These are phyloP conservation scores for Metroxylon sagu DNA, from an alignment of 176 grass and related monocot genomes.

Conservation along the genomic window DNA sequence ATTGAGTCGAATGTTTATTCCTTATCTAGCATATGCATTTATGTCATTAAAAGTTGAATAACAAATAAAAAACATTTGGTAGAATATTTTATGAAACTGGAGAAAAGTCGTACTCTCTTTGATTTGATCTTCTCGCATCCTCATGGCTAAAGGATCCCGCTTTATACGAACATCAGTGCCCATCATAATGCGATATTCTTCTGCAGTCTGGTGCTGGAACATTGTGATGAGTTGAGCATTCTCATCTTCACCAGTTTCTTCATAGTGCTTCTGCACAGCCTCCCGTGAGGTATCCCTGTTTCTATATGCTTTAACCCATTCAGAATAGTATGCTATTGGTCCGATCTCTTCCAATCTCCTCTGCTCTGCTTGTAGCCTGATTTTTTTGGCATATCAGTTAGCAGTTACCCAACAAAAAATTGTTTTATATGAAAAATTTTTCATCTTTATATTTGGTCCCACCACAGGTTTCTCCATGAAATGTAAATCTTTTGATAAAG, in stretches of 20 bases:
- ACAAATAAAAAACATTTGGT: neutral
- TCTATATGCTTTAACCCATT: constrained; percentile 82
- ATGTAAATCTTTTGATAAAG: too few species aligned
- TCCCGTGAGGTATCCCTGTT: constrained; percentile 64
- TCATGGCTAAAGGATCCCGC: constrained; percentile 80
- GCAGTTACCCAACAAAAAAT: constrained; percentile 5
- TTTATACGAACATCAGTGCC: constrained; percentile 66
- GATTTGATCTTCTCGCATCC: constrained; percentile 81
- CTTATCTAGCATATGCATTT: too few species aligned
- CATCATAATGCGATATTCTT: constrained; percentile 85
- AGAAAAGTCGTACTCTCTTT: constrained; percentile 68
- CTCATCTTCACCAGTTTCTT: constrained; percentile 81
- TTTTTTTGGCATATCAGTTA: constrained; percentile 34
- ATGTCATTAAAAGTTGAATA: too few species aligned
- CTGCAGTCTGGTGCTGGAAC: constrained; percentile 78
- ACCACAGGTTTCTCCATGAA: too few species aligned
- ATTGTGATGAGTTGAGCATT: constrained; percentile 79
- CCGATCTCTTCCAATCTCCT: constrained; percentile 75
- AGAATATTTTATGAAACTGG: constrained; percentile 3
- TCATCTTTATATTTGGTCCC: too few species aligned
- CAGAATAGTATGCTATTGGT: constrained; percentile 87
- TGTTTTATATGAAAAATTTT: too few species aligned
- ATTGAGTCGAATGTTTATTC: too few species aligned
- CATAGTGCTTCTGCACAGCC: constrained; percentile 69
- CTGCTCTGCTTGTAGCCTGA: constrained; percentile 67